Conservation (phyloP, 495 filamentous ascomycete genomes). For the Symbiotaphrina buchneri region DNA sequence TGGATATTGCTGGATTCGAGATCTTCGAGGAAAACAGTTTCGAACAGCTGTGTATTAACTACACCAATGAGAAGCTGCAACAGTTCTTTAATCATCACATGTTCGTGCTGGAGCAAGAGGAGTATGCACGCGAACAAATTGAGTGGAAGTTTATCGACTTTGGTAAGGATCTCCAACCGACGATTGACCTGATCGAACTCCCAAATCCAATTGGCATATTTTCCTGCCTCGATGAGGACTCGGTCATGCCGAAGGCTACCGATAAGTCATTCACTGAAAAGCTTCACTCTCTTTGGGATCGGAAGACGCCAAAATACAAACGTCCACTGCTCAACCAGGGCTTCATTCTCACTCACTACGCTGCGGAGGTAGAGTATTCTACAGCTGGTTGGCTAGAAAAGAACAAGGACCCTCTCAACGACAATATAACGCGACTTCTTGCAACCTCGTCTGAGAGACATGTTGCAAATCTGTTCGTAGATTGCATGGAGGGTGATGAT, state of each 20-base stretch:
- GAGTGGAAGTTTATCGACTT: conserved; percentile 99
- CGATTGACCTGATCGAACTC: conserved; percentile 91
- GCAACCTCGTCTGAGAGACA: conserved; percentile 64
- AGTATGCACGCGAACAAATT: conserved; percentile 93
- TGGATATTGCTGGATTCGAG: conserved; percentile 98
- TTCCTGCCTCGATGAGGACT: conserved; percentile 94
- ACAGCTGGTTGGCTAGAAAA: conserved; percentile 95
- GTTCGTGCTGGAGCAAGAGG: conserved; percentile 98
- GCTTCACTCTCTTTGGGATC: conserved; percentile 87
- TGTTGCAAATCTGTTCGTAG: conserved; percentile 64
- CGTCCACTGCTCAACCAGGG: conserved; percentile 73
- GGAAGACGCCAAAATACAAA: conserved; percentile 83
- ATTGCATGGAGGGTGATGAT: conserved; percentile 62
- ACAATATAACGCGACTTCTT: conserved; percentile 80
- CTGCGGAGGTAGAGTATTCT: conserved; percentile 90
- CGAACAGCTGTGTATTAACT: conserved; percentile 98
- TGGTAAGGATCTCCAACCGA: conserved; percentile 89
- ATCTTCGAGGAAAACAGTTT: conserved; percentile 98
- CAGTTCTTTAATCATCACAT: conserved; percentile 99
- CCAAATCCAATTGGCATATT: conserved; percentile 97
- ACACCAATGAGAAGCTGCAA: conserved; percentile 97
- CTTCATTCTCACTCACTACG: conserved; percentile 97
- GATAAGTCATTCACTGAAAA: conserved; percentile 97
- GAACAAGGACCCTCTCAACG: conserved; percentile 96
- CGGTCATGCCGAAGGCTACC: conserved; percentile 96